Evolutionary conservation across 768 basidiomycete species (phyloP), one percentile per base, ranked within the genome.

Genomic region (Myochromella boudieri): DNA sequence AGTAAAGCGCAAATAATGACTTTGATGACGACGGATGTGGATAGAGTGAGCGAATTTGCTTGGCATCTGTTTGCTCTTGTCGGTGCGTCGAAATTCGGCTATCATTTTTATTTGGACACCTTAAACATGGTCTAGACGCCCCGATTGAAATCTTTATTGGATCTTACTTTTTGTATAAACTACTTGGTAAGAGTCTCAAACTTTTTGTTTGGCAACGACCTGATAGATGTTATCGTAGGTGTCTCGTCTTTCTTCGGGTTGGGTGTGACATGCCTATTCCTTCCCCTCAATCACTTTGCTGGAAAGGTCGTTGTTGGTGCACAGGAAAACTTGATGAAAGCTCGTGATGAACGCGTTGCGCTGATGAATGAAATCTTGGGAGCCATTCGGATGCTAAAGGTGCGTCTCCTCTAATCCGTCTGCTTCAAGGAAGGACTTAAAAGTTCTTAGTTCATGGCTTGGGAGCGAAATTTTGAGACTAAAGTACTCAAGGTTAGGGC

Each of bases 21-120:
- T 2, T 77, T 95, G 22, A 94, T 95, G 89, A 95, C 93, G 5
- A 93, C 91, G 4, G 93, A 97, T 55, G 91, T 94, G 22, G 91
- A 95, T 62, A 78, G 93, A 44, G 85, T 95, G 51, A 82, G 85
- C 62, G 90, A 95, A 41, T 90, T 95, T 58, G 68, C 82, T 1
- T 88, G 82, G 82, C 86, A 91, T 60, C 54, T 86, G 42, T 91
- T 87, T 60, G 71, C 85, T 1, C 75, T 91, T 29, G 73, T 91
- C 44, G 86, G 87, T 85, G 52, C 29, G 52, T 12, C 33, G 33
- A n/a, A 4, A 7, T 11, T 22, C 12, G 9, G 29, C 18, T 24
- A 12, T 53, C 10, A 6, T 24, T n/a, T n/a, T n/a, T n/a, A n/a
- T n/a, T n/a, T n/a, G n/a, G n/a, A n/a, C n/a, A 20, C 21, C 12